These are phyloP conservation scores for Candida germanica DNA, from an alignment of 805 yeast species.

Conservation along the genomic window DNA sequence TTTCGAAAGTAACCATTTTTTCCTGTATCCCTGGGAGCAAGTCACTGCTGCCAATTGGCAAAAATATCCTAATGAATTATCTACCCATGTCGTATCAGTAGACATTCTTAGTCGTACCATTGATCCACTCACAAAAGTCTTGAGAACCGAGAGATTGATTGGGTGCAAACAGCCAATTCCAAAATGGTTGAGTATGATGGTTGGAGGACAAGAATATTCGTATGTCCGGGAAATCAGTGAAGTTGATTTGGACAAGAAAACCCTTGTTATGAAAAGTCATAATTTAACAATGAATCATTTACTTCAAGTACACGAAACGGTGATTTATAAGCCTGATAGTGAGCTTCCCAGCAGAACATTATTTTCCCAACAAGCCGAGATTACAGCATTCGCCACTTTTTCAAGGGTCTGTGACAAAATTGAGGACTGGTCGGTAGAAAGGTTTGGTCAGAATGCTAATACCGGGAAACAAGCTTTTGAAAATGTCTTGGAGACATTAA, in stretches of 20 bases:
- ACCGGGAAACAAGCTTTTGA: slow-evolving; percentile 86
- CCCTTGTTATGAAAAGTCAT: slow-evolving; percentile 77
- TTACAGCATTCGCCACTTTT: slow-evolving; percentile 78
- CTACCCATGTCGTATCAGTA: slow-evolving; percentile 91
- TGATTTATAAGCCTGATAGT: slow-evolving; percentile 72
- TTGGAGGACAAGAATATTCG: slow-evolving; percentile 71
- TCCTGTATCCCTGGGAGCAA: slow-evolving; percentile 87
- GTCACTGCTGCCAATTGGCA: slow-evolving; percentile 96
- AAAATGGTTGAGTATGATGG: slow-evolving; percentile 65
- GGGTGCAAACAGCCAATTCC: slow-evolving; percentile 89
- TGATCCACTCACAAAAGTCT: slow-evolving; percentile 43
- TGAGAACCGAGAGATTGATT: slow-evolving; percentile 82
- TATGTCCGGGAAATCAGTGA: slow-evolving; percentile 88
- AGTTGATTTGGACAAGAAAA: slow-evolving; percentile 63
- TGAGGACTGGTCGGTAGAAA: slow-evolving; percentile 88
- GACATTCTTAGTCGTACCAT: slow-evolving; percentile 79
- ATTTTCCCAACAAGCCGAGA: slow-evolving; percentile 81
- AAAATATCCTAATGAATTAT: slow-evolving; percentile 91
- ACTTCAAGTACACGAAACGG: slow-evolving; percentile 81
- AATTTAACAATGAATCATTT: slow-evolving; percentile 79
- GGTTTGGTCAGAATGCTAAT: slow-evolving; percentile 84
- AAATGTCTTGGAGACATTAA: slow-evolving; percentile 56
- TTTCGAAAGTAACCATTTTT: slow-evolving; percentile 65
- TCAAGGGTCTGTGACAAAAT: slow-evolving; percentile 69
- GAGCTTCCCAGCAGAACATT: slow-evolving; percentile 52